These are phyloP conservation scores for Nicotiana knightiana DNA, from an alignment of 257 asterid species.

Conservation along the genomic window DNA sequence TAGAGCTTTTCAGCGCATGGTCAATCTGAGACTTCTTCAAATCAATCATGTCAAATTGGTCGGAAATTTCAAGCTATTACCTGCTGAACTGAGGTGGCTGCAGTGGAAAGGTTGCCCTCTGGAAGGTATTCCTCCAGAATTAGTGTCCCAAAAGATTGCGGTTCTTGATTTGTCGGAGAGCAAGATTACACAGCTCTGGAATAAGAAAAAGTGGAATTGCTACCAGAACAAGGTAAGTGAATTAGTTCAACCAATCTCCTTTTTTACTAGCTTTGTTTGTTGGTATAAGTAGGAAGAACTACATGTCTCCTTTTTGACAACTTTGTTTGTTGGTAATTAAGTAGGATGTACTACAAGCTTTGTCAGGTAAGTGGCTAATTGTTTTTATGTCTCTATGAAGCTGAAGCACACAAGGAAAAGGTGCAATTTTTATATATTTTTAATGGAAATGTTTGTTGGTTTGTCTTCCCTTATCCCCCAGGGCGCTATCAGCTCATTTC, in stretches of 20 bases:
- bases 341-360: not conserved
- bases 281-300: not conserved
- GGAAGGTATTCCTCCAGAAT: not conserved
- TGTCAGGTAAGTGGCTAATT: not conserved
- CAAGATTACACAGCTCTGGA: conserved; percentile 8
- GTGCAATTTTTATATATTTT: not conserved
- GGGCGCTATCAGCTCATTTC: not conserved
- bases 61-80: conserved; percentile 23
- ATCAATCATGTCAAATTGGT: conserved; percentile 14
- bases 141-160: conserved; percentile 13
- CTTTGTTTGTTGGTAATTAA: not conserved
- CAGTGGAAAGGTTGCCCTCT: conserved; percentile 24
- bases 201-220: not conserved
- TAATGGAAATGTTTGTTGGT: not conserved
- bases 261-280: not conserved
- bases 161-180: conserved; percentile 28
- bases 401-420: not conserved
- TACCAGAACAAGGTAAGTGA: conserved; percentile 8
- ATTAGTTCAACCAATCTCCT: not conserved
- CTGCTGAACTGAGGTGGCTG: conserved; percentile 24
- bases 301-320: not conserved
- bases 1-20: conserved; percentile 20
- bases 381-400: not conserved
- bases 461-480: not conserved
- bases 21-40: conserved; percentile 22